phyloP scores from a whole-genome alignment of 2,329 filamentous ascomycete species.

The Podosphaera xanthii region DNA sequence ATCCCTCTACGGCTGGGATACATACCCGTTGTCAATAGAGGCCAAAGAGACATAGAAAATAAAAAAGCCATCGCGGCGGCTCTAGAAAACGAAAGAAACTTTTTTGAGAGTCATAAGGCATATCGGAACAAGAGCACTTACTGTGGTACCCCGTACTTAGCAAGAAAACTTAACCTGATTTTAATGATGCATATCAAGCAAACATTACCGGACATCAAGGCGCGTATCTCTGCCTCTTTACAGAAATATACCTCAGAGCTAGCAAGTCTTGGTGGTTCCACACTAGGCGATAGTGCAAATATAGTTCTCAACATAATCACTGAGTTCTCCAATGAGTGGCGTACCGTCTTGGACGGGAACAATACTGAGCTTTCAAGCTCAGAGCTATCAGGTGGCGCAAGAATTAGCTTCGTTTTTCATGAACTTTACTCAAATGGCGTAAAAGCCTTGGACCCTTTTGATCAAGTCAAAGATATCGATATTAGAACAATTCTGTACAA shows the following conservation, averaged over 20 bases:
- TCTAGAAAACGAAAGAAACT: slow-evolving; percentile 82
- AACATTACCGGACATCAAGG: slow-evolving; percentile 95
- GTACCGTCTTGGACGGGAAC: slow-evolving; percentile 86
- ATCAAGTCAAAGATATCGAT: slow-evolving; percentile 90
- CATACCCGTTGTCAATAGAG: slow-evolving; percentile 92
- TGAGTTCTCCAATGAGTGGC: slow-evolving; percentile 94
- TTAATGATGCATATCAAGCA: slow-evolving; percentile 99
- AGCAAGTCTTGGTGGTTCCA: slow-evolving; percentile 64
- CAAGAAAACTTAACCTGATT: slow-evolving; percentile 90
- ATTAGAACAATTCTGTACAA: slow-evolving; percentile 96
- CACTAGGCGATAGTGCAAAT: slow-evolving; percentile 89
- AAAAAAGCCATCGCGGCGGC: slow-evolving; percentile 84
- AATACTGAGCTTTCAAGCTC: slow-evolving; percentile 87
- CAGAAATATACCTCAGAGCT: slow-evolving; percentile 80
- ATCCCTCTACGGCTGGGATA: slow-evolving; percentile 90
- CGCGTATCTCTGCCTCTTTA: slow-evolving; percentile 77
- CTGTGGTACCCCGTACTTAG: slow-evolving; percentile 92
- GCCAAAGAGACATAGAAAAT: slow-evolving; percentile 95
- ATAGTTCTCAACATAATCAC: slow-evolving; percentile 98
- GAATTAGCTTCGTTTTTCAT: slow-evolving; percentile 98
- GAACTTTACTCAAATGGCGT: slow-evolving; percentile 94
- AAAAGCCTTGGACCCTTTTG: slow-evolving; percentile 94
- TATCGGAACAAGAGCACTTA: slow-evolving; percentile 98
- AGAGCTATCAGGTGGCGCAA: slow-evolving; percentile 84
- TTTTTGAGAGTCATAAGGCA: slow-evolving; percentile 96